Evolutionary conservation across 768 basidiomycete genomes (phyloP), one percentile per base, ranked within the genome.

Genomic region (Trametes meyenii): DNA sequence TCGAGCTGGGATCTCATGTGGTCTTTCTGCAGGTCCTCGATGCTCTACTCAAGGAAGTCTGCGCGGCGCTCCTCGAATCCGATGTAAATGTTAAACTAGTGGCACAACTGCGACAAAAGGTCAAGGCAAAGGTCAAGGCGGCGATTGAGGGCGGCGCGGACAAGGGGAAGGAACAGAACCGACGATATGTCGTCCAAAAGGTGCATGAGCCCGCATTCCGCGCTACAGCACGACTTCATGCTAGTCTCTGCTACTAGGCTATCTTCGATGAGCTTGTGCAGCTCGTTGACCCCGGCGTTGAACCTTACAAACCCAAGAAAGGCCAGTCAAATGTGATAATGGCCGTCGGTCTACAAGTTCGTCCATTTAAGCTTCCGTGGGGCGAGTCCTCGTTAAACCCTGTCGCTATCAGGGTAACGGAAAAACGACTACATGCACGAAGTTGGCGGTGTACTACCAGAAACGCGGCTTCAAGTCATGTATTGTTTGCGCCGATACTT

Each of bases 71-170:
- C 35, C 84, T 99, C 45, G 96, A 98, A 75, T 89, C 95, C 19
- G 97, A 99, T 77, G 96, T 99, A 66, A 99, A 99, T 72, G 96
- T 99, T 69, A 97, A 96, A 74, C 85, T 98, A 21, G 97, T 98
- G 19, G 84, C 93, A 5, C 85, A 86, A 40, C 74, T 97, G 58
- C 85, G 94, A 64, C 86, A 89, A 64, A 94, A 94, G 74, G 94
- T 98, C 70, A 95, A 96, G 75, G 79, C 84, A 3, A 95, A 94
- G 71, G 93, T 96, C 55, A 90, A 97, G 72, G 85, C 91, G 5
- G 79, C 88, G 21, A 72, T 95, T 23, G 94, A 95, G 67, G 76
- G 78, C 29, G 79, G 73, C 60, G 80, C 81, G 26, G 91, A 90
- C 70, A 89, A 90, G 68, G 81, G 85, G 38, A 92, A 89, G 69